Evolutionary conservation across 352 stramenopile genomes (phyloP).

Genomic region (Phytophthora pisi): DNA sequence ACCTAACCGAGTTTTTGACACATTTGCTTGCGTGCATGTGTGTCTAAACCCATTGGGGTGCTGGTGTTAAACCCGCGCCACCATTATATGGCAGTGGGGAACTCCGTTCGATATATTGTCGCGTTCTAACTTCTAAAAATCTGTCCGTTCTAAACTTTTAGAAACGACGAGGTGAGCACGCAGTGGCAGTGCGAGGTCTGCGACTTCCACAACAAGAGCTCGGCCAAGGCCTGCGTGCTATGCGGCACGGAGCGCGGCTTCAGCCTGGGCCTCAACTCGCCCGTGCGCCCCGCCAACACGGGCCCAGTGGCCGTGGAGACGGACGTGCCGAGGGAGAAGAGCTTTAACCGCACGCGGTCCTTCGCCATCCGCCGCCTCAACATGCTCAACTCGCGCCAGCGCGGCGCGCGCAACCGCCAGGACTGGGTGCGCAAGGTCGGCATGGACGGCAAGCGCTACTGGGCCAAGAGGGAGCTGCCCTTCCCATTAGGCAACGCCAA

Average conservation of each 20-base stretch:
- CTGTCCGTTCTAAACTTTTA: not conserved
- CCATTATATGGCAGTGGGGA: too few species aligned
- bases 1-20: not conserved
- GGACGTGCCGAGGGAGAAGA: conserved; percentile 54
- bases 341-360: conserved; percentile 86
- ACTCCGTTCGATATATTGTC: not conserved
- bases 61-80: not conserved
- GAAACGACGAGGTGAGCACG: conserved; percentile 73
- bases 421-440: conserved; percentile 88
- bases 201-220: conserved; percentile 90
- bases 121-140: not conserved
- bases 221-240: conserved; percentile 72
- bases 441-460: conserved; percentile 83
- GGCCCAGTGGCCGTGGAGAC: conserved; percentile 47
- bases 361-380: conserved; percentile 89
- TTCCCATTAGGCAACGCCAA: conserved; percentile 52
- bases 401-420: conserved; percentile 78
- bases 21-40: not conserved
- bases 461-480: conserved; percentile 73
- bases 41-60: not conserved
- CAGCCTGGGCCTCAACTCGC: conserved; percentile 66
- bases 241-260: conserved; percentile 87
- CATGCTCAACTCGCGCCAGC: conserved; percentile 85
- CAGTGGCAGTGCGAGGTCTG: conserved; percentile 91
- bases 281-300: conserved; percentile 35